Percentiles rank a stretch among this genome's conserved stretches.
phyloP scores from a whole-genome alignment of 2,329 filamentous ascomycete genomes.

The Plenodomus biglobosus region DNA sequence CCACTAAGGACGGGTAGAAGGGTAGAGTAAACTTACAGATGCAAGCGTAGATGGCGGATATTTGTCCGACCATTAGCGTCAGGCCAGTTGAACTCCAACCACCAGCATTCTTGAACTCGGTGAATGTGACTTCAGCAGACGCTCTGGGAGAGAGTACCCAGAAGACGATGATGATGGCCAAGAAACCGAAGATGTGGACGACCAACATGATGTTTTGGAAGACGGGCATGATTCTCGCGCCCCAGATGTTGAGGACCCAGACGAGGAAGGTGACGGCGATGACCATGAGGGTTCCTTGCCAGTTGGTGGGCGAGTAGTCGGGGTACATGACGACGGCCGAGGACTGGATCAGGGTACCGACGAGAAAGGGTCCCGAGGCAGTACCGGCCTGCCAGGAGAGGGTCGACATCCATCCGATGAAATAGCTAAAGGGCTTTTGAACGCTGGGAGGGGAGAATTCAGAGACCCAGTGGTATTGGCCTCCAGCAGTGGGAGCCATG shows the following conservation, averaged over 20 bases:
- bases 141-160: slow-evolving; percentile 39
- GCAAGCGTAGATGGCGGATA: slow-evolving; percentile 42
- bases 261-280: slow-evolving; percentile 50
- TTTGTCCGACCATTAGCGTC: slow-evolving; percentile 46
- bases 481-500: slow-evolving; percentile 40
- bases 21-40: slow-evolving; percentile 27
- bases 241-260: slow-evolving; percentile 47
- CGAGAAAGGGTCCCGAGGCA: slow-evolving; percentile 52
- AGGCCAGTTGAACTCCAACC: slow-evolving; percentile 46
- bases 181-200: slow-evolving; percentile 50
- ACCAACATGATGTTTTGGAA: slow-evolving; percentile 42
- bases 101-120: slow-evolving; percentile 41
- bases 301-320: slow-evolving; percentile 46
- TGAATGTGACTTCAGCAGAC: slow-evolving; percentile 36
- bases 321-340: slow-evolving; percentile 48
- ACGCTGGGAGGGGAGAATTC: slow-evolving; percentile 34
- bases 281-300: slow-evolving; percentile 55
- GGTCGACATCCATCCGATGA: slow-evolving; percentile 53
- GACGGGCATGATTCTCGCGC: slow-evolving; percentile 34
- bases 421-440: slow-evolving; percentile 33
- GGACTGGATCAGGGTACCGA: slow-evolving; percentile 52
- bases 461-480: slow-evolving; percentile 43
- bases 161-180: slow-evolving; percentile 47
- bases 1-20: neutral
- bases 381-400: slow-evolving; percentile 55